Conservation (phyloP, 2,329 filamentous ascomycete species). For the Claviceps sp. region DNA sequence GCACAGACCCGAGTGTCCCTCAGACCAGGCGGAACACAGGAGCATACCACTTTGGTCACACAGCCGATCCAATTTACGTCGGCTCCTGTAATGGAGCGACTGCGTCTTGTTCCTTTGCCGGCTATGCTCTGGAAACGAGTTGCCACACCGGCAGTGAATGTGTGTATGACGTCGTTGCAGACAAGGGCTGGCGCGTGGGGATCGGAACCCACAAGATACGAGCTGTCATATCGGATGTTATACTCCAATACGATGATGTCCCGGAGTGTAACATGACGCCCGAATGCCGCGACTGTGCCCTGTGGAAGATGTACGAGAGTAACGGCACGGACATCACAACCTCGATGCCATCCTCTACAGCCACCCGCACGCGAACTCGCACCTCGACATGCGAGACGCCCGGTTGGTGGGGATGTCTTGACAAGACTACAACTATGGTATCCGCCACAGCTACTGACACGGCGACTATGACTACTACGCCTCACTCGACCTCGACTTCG, state of each 20-base stretch:
- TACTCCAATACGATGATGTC: constrained; percentile 69
- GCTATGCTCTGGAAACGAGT: constrained; percentile 86
- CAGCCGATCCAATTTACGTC: constrained; percentile 88
- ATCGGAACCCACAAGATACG: constrained; percentile 86
- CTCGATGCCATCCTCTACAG: constrained; percentile 39
- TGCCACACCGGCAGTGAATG: constrained; percentile 86
- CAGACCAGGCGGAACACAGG: constrained; percentile 63
- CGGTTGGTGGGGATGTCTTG: constrained; percentile 78
- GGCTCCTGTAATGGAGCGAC: constrained; percentile 85
- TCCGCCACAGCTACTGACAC: constrained; percentile 25
- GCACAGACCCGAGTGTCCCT: constrained; percentile 54
- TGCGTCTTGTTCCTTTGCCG: constrained; percentile 78
- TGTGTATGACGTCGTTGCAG: constrained; percentile 80
- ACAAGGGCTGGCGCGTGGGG: constrained; percentile 84
- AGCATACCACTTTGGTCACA: constrained; percentile 85
- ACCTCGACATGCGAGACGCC: constrained; percentile 84
- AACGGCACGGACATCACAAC: constrained; percentile 72
- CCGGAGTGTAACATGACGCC: constrained; percentile 63
- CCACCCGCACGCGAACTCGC: constrained; percentile 57
- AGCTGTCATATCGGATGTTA: constrained; percentile 75
- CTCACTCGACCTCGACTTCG: constrained; percentile 31
- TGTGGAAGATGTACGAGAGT: constrained; percentile 91
- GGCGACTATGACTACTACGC: constrained; percentile 27
- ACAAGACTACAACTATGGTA: constrained; percentile 43
- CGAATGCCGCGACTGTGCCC: constrained; percentile 77